Conservation (phyloP, 495 filamentous ascomycete species). For the Penicillium malachiteum region DNA sequence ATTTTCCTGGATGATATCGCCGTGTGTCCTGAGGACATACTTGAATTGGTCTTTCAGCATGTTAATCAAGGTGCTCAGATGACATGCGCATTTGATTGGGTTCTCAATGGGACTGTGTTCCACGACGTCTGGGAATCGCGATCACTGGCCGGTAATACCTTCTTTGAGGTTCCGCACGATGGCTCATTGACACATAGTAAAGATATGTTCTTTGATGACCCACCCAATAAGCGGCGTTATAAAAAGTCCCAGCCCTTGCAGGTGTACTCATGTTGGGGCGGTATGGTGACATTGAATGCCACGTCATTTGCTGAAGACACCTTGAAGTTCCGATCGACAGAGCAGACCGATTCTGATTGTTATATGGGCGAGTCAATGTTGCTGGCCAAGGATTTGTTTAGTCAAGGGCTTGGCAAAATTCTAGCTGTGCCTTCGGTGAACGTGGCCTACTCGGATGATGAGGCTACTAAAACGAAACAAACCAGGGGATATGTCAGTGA, state of each 20-base stretch:
- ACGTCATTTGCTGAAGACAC: slow-evolving; percentile 30
- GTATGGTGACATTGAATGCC: slow-evolving; percentile 36
- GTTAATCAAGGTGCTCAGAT: slow-evolving; percentile 45
- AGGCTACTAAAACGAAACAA: slow-evolving; percentile 36
- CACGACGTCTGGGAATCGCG: slow-evolving; percentile 55
- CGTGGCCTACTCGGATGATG: slow-evolving; percentile 42
- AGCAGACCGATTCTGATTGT: slow-evolving; percentile 37
- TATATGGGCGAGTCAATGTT: slow-evolving; percentile 46
- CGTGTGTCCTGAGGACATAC: slow-evolving; percentile 51
- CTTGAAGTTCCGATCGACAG: slow-evolving; percentile 34
- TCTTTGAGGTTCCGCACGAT: slow-evolving; percentile 47
- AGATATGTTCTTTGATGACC: slow-evolving; percentile 49
- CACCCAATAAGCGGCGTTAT: slow-evolving; percentile 23
- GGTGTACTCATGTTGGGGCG: slow-evolving; percentile 57
- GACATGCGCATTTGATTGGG: slow-evolving; percentile 57
- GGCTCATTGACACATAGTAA: slow-evolving; percentile 41
- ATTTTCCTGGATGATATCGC: slow-evolving; percentile 53
- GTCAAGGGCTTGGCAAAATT: slow-evolving; percentile 42
- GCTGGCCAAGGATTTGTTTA: slow-evolving; percentile 52
- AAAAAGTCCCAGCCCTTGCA: slow-evolving; percentile 41
- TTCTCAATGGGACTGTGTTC: slow-evolving; percentile 39
- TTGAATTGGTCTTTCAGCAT: slow-evolving; percentile 51
- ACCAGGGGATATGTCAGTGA: slow-evolving; percentile 40
- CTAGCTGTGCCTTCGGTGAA: slow-evolving; percentile 51
- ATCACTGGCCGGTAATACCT: slow-evolving; percentile 46